These are phyloP conservation scores for Colletotrichum viniferum DNA, from an alignment of 2,329 filamentous ascomycete species.

Conservation along the genomic window DNA sequence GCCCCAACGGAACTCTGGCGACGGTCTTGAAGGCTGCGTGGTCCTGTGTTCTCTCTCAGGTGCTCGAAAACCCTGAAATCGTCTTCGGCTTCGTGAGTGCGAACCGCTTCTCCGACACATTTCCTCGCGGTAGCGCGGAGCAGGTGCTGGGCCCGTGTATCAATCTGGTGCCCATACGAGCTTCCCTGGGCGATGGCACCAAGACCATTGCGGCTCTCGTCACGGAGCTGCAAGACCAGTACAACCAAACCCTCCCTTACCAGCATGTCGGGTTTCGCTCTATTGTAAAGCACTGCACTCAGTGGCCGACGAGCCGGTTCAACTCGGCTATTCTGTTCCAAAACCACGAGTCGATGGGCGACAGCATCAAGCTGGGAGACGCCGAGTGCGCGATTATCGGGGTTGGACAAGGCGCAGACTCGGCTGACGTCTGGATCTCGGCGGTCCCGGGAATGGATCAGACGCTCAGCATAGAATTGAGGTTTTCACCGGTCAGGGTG, in stretches of 20 bases:
- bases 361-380: neutral
- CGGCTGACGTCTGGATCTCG: neutral
- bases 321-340: neutral
- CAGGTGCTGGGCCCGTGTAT: neutral
- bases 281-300: neutral
- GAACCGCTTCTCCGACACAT: neutral
- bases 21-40: neutral
- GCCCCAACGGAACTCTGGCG: neutral
- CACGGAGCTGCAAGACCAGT: neutral
- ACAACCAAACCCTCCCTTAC: neutral
- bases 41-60: neutral
- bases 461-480: neutral
- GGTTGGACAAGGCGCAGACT: neutral
- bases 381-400: neutral
- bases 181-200: neutral
- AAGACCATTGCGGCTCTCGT: neutral
- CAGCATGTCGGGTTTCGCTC: neutral
- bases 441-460: neutral
- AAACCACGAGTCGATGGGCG: neutral
- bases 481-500: fast-evolving
- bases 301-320: neutral
- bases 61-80: fast-evolving
- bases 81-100: neutral
- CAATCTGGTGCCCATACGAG: neutral
- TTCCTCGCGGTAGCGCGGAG: neutral